Evolutionary conservation across 345 rosid species (phyloP), one percentile per base, ranked within the genome.

Genomic region (Camelina laxa): DNA sequence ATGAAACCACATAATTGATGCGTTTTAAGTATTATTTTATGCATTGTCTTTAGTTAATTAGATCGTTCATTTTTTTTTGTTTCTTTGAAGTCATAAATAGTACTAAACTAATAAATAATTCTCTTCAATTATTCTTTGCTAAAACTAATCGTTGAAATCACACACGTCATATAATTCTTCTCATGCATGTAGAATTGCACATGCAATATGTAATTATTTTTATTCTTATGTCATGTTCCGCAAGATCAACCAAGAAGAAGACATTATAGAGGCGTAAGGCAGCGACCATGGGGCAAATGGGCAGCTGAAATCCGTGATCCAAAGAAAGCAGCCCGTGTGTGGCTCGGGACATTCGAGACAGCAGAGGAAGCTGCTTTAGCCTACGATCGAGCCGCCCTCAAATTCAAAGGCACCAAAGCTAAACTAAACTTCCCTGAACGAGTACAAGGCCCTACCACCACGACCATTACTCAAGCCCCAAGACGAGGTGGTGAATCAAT

Each of bases 231-330:
- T 2, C 61, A 47, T 59, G 59, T 70, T 60, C 55, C 75, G 75
- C 81, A 72, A 92, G 98, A 82, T 54, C 83, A 14, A 64, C 65
- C 85, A 42, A 83, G 89, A 79, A 87, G 73, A 73, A 83, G 85
- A 56, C 97, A 91, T 67, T 93, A 93, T 70, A 87, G 98, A 74
- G 98, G 98, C 65, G 97, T 94, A 19, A 85, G 98, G 75, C 98
- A 90, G 71, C 84, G 98, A 66, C 97, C 95, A 31, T 94, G 98
- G 98, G 98, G 98, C 0, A 94, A 92, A 80, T 94, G 98, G 98
- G 97, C 97, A 0, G 95, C 98, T 0, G 98, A 94, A 75, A 94
- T 94, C 19, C 83, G 98, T 8, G 93, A 91, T 65, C 98, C 98
- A 0, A 61, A 79, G 47, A 94, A 89, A 73, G 91, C 90, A 57